These are phyloP conservation scores for Fusarium praegraminearum DNA, from an alignment of 2,329 filamentous ascomycete species.

Conservation along the genomic window DNA sequence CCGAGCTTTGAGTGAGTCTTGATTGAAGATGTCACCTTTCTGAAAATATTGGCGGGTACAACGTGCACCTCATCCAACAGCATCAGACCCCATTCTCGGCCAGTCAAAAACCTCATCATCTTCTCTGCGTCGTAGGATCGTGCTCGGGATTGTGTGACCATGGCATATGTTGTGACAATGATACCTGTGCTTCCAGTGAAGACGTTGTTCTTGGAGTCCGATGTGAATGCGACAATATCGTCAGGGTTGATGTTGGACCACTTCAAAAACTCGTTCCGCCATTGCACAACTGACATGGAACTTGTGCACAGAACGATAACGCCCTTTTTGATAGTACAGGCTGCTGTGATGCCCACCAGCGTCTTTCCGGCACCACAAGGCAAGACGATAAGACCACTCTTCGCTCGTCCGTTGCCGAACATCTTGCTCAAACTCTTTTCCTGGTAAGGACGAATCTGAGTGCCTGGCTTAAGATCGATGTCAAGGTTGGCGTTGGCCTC, in stretches of 20 bases:
- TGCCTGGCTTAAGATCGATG: slow-evolving; percentile 90
- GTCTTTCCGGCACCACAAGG: slow-evolving; percentile 98
- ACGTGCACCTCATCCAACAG: slow-evolving; percentile 98
- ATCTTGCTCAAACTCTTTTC: slow-evolving; percentile 98
- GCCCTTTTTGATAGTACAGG: slow-evolving; percentile 97
- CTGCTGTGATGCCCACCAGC: slow-evolving; percentile 96
- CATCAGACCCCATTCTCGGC: slow-evolving; percentile 96
- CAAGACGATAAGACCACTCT: slow-evolving; percentile 96
- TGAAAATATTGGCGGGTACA: slow-evolving; percentile 95
- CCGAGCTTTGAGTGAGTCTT: slow-evolving; percentile 96
- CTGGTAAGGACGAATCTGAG: slow-evolving; percentile 93
- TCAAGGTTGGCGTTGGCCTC: slow-evolving; percentile 89
- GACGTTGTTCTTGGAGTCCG: slow-evolving; percentile 82
- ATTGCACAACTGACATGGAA: slow-evolving; percentile 97
- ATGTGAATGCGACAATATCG: slow-evolving; percentile 94
- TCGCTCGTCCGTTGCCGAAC: slow-evolving; percentile 97
- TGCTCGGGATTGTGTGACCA: slow-evolving; percentile 93
- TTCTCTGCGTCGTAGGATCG: slow-evolving; percentile 93
- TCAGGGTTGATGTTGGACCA: slow-evolving; percentile 97
- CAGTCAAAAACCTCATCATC: slow-evolving; percentile 95
- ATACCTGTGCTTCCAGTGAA: slow-evolving; percentile 94
- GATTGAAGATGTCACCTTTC: slow-evolving; percentile 91
- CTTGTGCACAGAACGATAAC: slow-evolving; percentile 96
- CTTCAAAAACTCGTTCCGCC: slow-evolving; percentile 95
- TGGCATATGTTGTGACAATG: slow-evolving; percentile 97